Conservation (phyloP, 345 rosid species). For the Citrus cavaleriei region DNA sequence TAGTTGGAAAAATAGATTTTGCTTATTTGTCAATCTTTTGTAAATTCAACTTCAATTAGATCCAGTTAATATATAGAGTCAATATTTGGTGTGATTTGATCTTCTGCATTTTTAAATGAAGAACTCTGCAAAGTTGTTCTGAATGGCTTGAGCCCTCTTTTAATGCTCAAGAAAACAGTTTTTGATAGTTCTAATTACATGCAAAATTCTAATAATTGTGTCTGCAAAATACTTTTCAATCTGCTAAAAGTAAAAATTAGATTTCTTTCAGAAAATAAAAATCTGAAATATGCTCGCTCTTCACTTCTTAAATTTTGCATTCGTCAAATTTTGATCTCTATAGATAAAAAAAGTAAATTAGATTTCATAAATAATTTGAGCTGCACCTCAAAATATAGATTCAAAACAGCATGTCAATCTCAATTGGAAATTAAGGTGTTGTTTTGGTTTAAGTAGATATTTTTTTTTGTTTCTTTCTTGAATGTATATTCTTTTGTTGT, state of each 20-base stretch:
- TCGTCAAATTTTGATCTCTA: neutral
- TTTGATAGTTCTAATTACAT: neutral
- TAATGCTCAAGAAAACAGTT: neutral
- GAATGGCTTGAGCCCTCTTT: neutral
- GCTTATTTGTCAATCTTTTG: neutral
- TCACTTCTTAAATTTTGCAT: neutral
- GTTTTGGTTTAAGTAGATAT: neutral
- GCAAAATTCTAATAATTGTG: neutral
- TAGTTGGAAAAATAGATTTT: neutral
- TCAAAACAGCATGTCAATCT: neutral
- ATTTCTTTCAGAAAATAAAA: neutral
- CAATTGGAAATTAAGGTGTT: neutral
- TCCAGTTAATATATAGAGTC: neutral
- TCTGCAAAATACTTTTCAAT: neutral
- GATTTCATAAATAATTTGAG: neutral
- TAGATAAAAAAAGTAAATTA: neutral
- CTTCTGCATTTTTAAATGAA: neutral
- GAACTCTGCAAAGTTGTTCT: neutral
- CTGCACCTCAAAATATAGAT: neutral
- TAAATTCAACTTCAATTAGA: neutral
- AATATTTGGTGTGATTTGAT: neutral
- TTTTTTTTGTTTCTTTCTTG: neutral
- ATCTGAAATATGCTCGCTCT: neutral
- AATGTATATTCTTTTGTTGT: neutral
- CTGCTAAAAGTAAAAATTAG: neutral